phyloP scores from a whole-genome alignment of 192 early-diverging fungal genomes.

The Backusella westeae region DNA sequence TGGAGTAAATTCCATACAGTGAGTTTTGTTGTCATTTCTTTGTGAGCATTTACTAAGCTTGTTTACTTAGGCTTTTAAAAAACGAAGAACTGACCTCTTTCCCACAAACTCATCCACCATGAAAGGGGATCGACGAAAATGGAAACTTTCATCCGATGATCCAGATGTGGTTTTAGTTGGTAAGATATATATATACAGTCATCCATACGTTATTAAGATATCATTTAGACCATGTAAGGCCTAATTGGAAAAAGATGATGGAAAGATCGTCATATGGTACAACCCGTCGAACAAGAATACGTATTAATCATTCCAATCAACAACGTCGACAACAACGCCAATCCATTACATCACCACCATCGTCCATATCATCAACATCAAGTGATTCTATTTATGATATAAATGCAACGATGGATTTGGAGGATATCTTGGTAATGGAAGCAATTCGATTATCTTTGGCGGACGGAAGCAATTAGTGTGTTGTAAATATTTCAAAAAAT shows the following conservation, averaged over 20 bases:
- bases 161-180: slow-evolving; percentile 27
- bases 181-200: background rate
- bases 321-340: background rate
- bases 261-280: background rate
- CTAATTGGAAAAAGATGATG: slow-evolving; percentile 20
- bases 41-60: background rate
- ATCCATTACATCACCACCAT: background rate
- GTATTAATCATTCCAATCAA: background rate
- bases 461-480: background rate
- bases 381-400: background rate
- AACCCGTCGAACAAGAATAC: slow-evolving; percentile 1
- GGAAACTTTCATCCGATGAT: slow-evolving; percentile 3
- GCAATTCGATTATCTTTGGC: slow-evolving; percentile 23
- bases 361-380: background rate
- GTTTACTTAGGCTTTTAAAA: background rate
- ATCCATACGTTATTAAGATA: background rate
- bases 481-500: background rate
- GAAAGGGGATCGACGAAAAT: background rate
- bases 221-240: slow-evolving; percentile 13
- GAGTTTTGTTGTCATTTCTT: too few species aligned
- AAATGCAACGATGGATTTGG: slow-evolving; percentile 19
- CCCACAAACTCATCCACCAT: background rate
- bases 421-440: slow-evolving; percentile 26
- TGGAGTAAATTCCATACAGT: slow-evolving; percentile 15
- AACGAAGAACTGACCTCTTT: background rate